Base-by-base conservation (phyloP, 352 stramenopile species). In the Pythium diclinum region DNA sequence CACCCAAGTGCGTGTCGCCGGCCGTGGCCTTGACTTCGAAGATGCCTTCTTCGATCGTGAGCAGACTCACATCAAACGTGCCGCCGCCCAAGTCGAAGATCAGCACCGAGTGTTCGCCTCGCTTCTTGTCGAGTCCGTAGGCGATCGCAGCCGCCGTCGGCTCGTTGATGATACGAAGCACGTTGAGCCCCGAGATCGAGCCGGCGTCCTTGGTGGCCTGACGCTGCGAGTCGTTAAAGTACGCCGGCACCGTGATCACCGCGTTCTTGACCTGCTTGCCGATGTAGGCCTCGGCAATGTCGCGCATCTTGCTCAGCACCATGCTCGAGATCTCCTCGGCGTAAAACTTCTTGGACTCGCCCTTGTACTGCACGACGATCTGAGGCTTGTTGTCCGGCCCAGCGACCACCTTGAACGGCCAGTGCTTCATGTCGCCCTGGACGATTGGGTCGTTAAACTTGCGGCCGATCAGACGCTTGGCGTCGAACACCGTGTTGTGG, bases 61-160 rank as follows among this genome's bases (percentile, higher is more conserved):
- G 71, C 6, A 98, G 73, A 33, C 79, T 94, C 57, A 98, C 91
- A 83, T 98, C 94, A 62, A 98, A 98, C 2, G 92, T 98, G 59
- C 94, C 94, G 25, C 94, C 94, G n/a, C 94, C 95, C 30, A 98
- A 74, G 61, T 99, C 96, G 56, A 98, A 99, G 57, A 99, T 98
- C 28, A 99, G 75, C 44, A 99, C 91, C 59, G 98, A 98, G 67
- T 85, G 85, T 70, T 98, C 92, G 9, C 83, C 74, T 61, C 82
- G 91, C 73, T 98, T 98, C 76, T 97, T 97, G 79, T 99, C 94
- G 13, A 98, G 72, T 44, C 96, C 94, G 76, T 99, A 99, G 5
- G 92, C 93, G 68, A 98, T 94, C 62, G 94, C 94, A 25, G 93
- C 93, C 51, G 93, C 93, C 25, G 93, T 98, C 28, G 93, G 92